Evolutionary conservation across 768 basidiomycete genomes (phyloP), one percentile per base, ranked within the genome.

Genomic region (Strobilomyces confusus): DNA sequence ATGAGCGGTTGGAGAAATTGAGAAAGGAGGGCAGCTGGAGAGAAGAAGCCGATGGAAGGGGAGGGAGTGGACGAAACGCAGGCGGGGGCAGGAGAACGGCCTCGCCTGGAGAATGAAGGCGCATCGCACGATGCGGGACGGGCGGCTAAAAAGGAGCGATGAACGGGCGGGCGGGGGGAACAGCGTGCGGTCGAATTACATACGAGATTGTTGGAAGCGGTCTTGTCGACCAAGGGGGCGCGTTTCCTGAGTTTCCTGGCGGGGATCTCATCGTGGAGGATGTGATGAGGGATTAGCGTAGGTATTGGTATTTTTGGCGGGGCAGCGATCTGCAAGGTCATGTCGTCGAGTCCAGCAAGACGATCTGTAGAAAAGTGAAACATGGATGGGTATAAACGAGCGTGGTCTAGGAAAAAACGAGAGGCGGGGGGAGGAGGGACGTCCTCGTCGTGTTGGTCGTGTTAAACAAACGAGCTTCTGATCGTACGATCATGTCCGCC

Each of bases 401-500:
- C 3, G 62, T 53, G 6, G 32, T 38, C 5, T 9, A 1, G 30
- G 44, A 44, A 37, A 51, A 22, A 30, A 49, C 26, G 48, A 49
- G 52, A 17, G 50, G 20, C 29, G 48, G 20, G 23, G 20, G 32
- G 25, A 47, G n/a, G 29, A 41, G 12, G 20, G 46, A 19, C 9
- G 40, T 63, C 50, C 56, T 54, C 55, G 60, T 60, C 32, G 59
- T 52, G 50, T 29, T 49, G 52, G 59, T 47, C 25, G 52, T 32
- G 15, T 33, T 54, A 48, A 47, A 45, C 49, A 46, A 44, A 67
- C 20, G 52, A 22, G 48, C 48, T n/a, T n/a, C n/a, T n/a, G n/a
- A n/a, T n/a, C n/a, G n/a, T n/a, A n/a, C n/a, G n/a, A n/a, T 15
- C 43, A 87, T 86, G 85, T 82, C 78, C 71, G 75, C 73, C 48